phyloP scores from a whole-genome alignment of 352 stramenopile species.

The Globisporangium perplexum region DNA sequence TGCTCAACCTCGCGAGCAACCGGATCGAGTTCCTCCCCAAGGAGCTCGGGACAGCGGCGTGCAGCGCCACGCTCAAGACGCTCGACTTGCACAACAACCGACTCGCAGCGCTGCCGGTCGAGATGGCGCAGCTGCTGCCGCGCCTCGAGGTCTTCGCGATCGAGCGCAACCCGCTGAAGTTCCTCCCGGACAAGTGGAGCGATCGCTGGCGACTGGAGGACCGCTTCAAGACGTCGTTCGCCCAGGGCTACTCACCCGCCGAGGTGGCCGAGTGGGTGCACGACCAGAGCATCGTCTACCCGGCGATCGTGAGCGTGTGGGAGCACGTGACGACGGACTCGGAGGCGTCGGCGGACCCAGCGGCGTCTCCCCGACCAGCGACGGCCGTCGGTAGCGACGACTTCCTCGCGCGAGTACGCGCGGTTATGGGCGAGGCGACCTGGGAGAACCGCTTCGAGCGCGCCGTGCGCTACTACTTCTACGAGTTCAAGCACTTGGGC shows the following conservation, averaged over 20 bases:
- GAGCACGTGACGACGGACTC: slow-evolving; percentile 12
- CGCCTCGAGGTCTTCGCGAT: slow-evolving; percentile 55
- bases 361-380: neutral
- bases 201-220: slow-evolving; percentile 49
- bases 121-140: slow-evolving; percentile 40
- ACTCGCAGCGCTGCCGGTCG: slow-evolving; percentile 43
- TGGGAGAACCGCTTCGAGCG: slow-evolving; percentile 55
- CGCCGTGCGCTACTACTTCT: slow-evolving; percentile 57
- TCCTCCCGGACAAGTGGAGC: slow-evolving; percentile 63
- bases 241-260: slow-evolving; percentile 40
- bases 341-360: neutral
- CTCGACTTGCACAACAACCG: slow-evolving; percentile 64
- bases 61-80: slow-evolving; percentile 25
- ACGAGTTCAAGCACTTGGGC: slow-evolving; percentile 65
- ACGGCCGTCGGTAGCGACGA: slow-evolving; percentile 20
- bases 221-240: slow-evolving; percentile 37
- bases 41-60: slow-evolving; percentile 21
- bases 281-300: slow-evolving; percentile 45
- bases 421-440: slow-evolving; percentile 17
- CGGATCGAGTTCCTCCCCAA: slow-evolving; percentile 34
- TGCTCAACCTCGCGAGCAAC: slow-evolving; percentile 51
- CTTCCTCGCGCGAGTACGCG: slow-evolving; percentile 37
- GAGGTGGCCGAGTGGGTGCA: slow-evolving; percentile 49
- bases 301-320: slow-evolving; percentile 44
- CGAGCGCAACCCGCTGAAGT: slow-evolving; percentile 44